Evolutionary conservation across 495 filamentous ascomycete genomes (phyloP), one percentile per base, ranked within the genome.

Genomic region (Neurospora cerealis): DNA sequence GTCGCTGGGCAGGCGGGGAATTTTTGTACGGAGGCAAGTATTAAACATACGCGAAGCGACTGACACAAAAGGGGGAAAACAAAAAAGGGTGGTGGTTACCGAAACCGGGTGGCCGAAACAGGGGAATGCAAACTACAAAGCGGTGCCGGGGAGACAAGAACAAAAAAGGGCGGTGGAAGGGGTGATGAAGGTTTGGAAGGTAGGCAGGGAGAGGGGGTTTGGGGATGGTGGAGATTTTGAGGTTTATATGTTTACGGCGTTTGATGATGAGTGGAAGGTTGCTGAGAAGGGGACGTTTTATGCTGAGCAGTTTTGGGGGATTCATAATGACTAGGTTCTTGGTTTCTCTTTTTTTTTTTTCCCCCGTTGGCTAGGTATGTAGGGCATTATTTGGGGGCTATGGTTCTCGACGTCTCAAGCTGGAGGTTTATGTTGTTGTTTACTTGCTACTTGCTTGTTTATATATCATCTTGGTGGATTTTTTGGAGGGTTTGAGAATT

Each of bases 91-190:
- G 17, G 81, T 86, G 36, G 82, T 87, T 34, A 93, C 90, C 5
- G 94, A 97, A 82, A 89, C 90, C 3, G 94, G 94, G n/a, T 97
- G 94, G 94, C 94, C 94, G 24, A 83, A 82, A 74, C 76, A 86
- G 66, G 94, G 94, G 4, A 73, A 84, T 5, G 71, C 88, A 11
- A 94, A 95, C 76, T 87, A 88, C 0, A 72, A 75, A 28, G 93
- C 92, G 34, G 86, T 93, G 1, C 91, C 93, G 0, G 88, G 88
- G 6, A 73, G 77, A 19, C 81, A 83, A 19, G 89, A 94, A 62
- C 94, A 97, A 77, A 70, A 79, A 2, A 77, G 76, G 15, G 93
- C 93, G 7, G 78, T 97, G 60, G 78, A 80, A 15, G 90, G 89
- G n/a, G 83, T 97, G 72, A 84, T 85, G 77, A 73, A 73, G 38